A percentile compares a stretch with the other conserved stretches of the same genome.
These are phyloP conservation scores for Trypanosoma melophagium DNA, from an alignment of 208 protist genomes.

Conservation along the genomic window DNA sequence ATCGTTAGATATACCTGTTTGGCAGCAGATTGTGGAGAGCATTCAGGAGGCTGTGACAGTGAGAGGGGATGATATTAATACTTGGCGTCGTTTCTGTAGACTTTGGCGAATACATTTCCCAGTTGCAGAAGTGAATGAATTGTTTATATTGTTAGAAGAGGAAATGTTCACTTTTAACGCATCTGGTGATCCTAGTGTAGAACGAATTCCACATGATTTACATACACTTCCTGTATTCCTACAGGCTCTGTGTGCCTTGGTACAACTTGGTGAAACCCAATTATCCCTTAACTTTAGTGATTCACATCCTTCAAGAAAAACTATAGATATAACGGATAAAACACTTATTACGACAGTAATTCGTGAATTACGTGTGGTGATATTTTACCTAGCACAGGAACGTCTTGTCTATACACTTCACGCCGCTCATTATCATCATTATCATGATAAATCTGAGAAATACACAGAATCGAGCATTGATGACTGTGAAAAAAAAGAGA, in stretches of 20 bases:
- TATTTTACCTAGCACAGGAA: constrained; percentile 21
- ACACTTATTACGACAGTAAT: constrained; percentile 12
- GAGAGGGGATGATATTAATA: not conserved
- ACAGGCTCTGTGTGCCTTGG: constrained; percentile 24
- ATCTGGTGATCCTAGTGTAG: not conserved
- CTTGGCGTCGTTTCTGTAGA: constrained; percentile 18
- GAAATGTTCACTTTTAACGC: constrained; percentile 4
- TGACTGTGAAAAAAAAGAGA: not conserved
- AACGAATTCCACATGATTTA: constrained; percentile 24
- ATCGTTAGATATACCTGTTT: constrained; percentile 1
- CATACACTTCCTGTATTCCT: constrained; percentile 27
- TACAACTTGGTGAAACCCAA: constrained; percentile 8
- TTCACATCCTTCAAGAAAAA: too few species aligned
- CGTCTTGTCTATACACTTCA: constrained; percentile 15
- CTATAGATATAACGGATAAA: not conserved
- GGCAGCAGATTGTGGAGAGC: constrained; percentile 16
- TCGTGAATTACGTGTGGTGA: constrained; percentile 15
- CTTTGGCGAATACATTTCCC: constrained; percentile 26
- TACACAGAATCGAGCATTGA: not conserved
- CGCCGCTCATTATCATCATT: constrained; percentile 1
- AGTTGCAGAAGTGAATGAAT: not conserved
- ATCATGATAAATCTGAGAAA: not conserved
- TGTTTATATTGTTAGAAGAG: constrained; percentile 14
- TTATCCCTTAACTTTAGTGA: not conserved
- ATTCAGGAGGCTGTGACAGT: constrained; percentile 14